A percentile compares a stretch with the other conserved stretches of the same genome.
phyloP scores from a whole-genome alignment of 352 stramenopile genomes.

The Peronospora farinosa region DNA sequence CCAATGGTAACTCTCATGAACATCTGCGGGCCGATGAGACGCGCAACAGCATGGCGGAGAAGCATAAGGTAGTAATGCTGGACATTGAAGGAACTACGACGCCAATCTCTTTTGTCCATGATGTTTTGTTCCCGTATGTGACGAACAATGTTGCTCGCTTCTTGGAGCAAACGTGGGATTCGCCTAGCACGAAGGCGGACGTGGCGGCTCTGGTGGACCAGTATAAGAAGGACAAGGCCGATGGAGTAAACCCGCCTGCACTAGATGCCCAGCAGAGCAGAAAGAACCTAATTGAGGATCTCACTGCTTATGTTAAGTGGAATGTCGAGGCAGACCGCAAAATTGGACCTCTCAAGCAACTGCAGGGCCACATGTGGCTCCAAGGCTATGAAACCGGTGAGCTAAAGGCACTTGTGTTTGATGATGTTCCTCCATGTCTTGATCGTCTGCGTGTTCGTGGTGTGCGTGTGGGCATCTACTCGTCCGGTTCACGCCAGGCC shows the following conservation, averaged over 20 bases:
- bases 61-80: conserved; percentile 89
- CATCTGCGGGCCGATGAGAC: conserved; percentile 22
- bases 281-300: conserved; percentile 26
- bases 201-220: conserved; percentile 44
- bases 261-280: conserved; percentile 19
- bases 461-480: conserved; percentile 91
- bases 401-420: conserved; percentile 88
- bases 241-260: conserved; percentile 29
- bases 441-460: conserved; percentile 62
- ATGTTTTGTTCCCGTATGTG: conserved; percentile 91
- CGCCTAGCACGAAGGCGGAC: conserved; percentile 42
- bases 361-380: conserved; percentile 90
- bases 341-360: conserved; percentile 79
- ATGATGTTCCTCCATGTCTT: conserved; percentile 85
- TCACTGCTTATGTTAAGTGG: conserved; percentile 60
- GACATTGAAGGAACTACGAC: conserved; percentile 96
- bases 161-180: conserved; percentile 48
- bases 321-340: conserved; percentile 80
- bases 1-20: conserved; percentile 47
- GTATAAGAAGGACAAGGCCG: conserved; percentile 31
- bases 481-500: conserved; percentile 84
- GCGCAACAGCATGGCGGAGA: conserved; percentile 47
- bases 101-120: conserved; percentile 94
- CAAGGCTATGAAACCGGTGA: conserved; percentile 80
- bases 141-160: conserved; percentile 53